Evolutionary conservation across 1,139 yeast species (phyloP).

Genomic region (Lodderomyces orthopsilosis): DNA sequence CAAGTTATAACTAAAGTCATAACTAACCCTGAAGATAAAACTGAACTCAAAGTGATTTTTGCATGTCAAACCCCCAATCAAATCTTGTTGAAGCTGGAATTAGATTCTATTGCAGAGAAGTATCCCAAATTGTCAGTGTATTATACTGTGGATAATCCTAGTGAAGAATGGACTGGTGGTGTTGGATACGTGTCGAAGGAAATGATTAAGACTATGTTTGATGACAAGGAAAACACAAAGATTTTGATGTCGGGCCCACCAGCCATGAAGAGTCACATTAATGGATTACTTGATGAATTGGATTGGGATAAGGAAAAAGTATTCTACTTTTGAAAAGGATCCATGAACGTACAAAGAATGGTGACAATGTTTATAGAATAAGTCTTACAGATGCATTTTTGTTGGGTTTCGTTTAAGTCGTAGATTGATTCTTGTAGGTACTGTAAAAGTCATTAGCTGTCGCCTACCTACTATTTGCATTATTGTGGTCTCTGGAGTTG

Average conservation of each 20-base stretch:
- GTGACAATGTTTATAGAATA: background rate
- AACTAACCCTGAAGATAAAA: slow-evolving; percentile 63
- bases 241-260: slow-evolving; percentile 77
- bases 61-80: slow-evolving; percentile 75
- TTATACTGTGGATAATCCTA: slow-evolving; percentile 37
- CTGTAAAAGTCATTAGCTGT: too few relatives aligned
- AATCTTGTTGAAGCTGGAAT: slow-evolving; percentile 63
- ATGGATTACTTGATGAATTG: slow-evolving; percentile 49
- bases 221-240: slow-evolving; percentile 47
- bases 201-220: slow-evolving; percentile 55
- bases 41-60: slow-evolving; percentile 58
- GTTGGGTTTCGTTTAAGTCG: too few relatives aligned
- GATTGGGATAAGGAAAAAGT: slow-evolving; percentile 73
- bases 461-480: too few relatives aligned
- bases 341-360: background rate
- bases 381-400: background rate
- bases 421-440: too few relatives aligned
- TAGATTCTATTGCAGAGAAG: slow-evolving; percentile 62
- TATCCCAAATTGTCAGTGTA: slow-evolving; percentile 59
- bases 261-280: slow-evolving; percentile 56
- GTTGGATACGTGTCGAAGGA: slow-evolving; percentile 60
- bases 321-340: slow-evolving; percentile 56
- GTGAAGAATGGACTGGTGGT: slow-evolving; percentile 59
- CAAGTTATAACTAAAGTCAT: slow-evolving; percentile 64
- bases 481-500: too few relatives aligned